These are phyloP conservation scores for Colletotrichum siamense DNA, from an alignment of 2,329 filamentous ascomycete genomes.

Conservation along the genomic window DNA sequence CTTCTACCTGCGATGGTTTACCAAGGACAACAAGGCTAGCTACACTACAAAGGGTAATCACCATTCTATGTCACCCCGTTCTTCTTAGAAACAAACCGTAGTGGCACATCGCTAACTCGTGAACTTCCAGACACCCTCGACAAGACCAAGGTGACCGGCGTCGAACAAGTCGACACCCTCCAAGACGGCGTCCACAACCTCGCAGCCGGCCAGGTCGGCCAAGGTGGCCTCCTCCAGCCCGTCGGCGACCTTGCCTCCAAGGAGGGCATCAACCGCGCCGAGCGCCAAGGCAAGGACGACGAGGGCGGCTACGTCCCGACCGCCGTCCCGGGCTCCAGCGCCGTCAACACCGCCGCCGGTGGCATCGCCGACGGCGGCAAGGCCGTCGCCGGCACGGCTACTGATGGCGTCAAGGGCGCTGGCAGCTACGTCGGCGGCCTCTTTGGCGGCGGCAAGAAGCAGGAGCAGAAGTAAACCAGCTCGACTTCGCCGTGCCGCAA, in stretches of 20 bases:
- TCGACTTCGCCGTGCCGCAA: neutral
- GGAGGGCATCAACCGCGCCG: slow-evolving; percentile 69
- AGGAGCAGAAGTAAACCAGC: slow-evolving; percentile 24
- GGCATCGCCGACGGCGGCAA: slow-evolving; percentile 35
- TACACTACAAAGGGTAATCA: slow-evolving; percentile 72
- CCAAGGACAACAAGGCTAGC: slow-evolving; percentile 77
- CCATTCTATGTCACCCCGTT: too few relatives aligned
- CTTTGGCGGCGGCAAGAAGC: slow-evolving; percentile 35
- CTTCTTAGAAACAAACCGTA: rapidly evolving
- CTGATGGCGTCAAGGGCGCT: slow-evolving; percentile 33
- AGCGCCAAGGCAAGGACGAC: slow-evolving; percentile 69
- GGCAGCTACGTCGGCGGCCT: slow-evolving; percentile 37
- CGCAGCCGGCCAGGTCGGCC: slow-evolving; percentile 67
- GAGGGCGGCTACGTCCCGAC: slow-evolving; percentile 52
- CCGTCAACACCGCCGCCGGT: slow-evolving; percentile 29
- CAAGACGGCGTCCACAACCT: slow-evolving; percentile 72
- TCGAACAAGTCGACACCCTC: slow-evolving; percentile 70
- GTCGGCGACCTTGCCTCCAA: slow-evolving; percentile 66
- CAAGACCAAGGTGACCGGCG: slow-evolving; percentile 73
- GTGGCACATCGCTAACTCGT: neutral
- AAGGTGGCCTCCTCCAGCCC: slow-evolving; percentile 70
- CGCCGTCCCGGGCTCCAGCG: slow-evolving; percentile 32
- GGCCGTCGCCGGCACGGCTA: slow-evolving; percentile 29
- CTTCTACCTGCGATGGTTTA: slow-evolving; percentile 74
- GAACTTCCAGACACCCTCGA: slow-evolving; percentile 61